Percentiles rank a stretch among this genome's conserved stretches.
These are phyloP conservation scores for Fistulifera pelliculosa DNA, from an alignment of 108 stramenopile genomes.

Conservation along the genomic window DNA sequence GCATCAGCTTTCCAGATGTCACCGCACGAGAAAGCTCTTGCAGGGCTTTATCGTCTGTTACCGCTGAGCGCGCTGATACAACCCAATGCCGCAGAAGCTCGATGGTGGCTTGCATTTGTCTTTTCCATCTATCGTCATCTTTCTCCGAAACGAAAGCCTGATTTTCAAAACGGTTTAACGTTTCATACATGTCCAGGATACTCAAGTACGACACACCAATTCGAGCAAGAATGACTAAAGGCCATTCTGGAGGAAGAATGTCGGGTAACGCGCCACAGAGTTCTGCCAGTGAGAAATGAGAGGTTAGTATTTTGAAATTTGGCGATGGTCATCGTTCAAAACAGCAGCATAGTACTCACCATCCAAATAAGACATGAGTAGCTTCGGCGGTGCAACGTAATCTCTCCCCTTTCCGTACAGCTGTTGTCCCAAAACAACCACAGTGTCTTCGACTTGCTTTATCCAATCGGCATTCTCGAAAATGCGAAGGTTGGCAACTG, in stretches of 20 bases:
- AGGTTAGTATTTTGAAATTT: constrained; percentile 1
- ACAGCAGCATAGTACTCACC: constrained; percentile 25
- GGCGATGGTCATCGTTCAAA: constrained; percentile 7
- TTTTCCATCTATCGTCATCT: no score
- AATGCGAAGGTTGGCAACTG: constrained; percentile 4
- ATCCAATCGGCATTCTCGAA: constrained; percentile 81
- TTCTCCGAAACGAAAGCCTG: background rate
- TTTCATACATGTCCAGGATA: constrained; percentile 18
- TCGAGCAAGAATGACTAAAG: constrained; percentile 42
- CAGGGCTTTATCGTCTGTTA: background rate
- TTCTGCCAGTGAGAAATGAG: constrained; percentile 7
- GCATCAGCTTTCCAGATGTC: background rate
- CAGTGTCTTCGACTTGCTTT: constrained; percentile 29
- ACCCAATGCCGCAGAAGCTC: constrained; percentile 2
- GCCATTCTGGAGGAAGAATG: constrained; percentile 36
- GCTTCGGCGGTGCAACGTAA: constrained; percentile 59
- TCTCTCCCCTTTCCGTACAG: constrained; percentile 55
- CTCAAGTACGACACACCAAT: constrained; percentile 50
- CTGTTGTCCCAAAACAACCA: constrained; percentile 51
- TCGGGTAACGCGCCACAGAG: constrained; percentile 10
- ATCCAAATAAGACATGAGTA: constrained; percentile 51
- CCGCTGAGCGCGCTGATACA: background rate
- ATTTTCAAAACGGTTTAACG: constrained; percentile 14
- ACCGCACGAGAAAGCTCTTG: constrained; percentile 8
- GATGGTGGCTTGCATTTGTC: background rate